A percentile compares a stretch with the other conserved stretches of the same genome.
Conservation (phyloP, 495 filamentous ascomycete genomes). For the Daldinia caldariorum region DNA sequence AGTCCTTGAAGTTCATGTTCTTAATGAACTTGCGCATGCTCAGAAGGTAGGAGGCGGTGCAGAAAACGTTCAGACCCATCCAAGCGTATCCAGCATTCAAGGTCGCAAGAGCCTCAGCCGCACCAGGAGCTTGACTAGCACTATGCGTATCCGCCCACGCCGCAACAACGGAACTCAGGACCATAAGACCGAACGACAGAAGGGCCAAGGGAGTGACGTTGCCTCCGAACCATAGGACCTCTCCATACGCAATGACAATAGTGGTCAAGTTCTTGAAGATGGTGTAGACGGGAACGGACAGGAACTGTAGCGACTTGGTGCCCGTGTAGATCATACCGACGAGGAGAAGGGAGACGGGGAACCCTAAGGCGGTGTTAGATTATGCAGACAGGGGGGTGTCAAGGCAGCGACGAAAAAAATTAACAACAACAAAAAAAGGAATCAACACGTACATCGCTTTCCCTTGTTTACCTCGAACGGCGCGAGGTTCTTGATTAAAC, state of each 20-base stretch:
- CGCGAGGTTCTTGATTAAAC: constrained; percentile 86
- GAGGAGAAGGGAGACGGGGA: constrained; percentile 94
- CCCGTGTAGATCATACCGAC: constrained; percentile 99
- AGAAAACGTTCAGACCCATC: constrained; percentile 98
- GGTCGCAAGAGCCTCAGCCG: constrained; percentile 81
- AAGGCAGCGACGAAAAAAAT: not conserved
- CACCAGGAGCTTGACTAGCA: constrained; percentile 70
- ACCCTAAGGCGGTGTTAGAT: constrained; percentile 70
- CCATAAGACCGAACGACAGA: constrained; percentile 98
- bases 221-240: constrained; percentile 99
- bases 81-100: constrained; percentile 96
- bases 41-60: constrained; percentile 88
- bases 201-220: constrained; percentile 87
- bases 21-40: constrained; percentile 99
- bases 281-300: constrained; percentile 98
- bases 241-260: constrained; percentile 97
- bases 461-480: constrained; percentile 91
- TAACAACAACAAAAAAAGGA: too few species aligned
- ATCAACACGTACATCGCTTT: constrained; percentile 76
- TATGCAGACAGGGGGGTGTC: constrained; percentile 3
- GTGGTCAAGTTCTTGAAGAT: constrained; percentile 99
- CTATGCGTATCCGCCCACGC: constrained; percentile 98
- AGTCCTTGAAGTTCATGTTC: constrained; percentile 99
- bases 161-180: constrained; percentile 91
- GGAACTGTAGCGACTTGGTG: constrained; percentile 94